Evolutionary conservation across 1,284 basidiomycete species (phyloP), one percentile per base, ranked within the genome.

Genomic region (Phenoliferia sp.): DNA sequence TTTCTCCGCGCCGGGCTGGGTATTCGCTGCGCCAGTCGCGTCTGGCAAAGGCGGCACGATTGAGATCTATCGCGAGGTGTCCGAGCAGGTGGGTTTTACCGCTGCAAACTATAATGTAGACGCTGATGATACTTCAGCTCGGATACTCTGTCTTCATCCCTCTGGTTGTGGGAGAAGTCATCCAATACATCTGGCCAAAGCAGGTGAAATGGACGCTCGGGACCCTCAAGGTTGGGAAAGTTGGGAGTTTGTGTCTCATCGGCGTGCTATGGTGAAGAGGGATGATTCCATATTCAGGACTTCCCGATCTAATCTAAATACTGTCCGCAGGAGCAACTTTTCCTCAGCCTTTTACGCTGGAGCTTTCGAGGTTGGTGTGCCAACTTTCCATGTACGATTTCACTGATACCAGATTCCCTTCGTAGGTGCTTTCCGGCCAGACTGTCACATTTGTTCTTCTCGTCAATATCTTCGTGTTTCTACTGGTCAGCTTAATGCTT

Each of bases 261-360:
- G 69, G 73, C 12, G 74, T 78, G 33, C 75, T 79, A 52, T 79
- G 77, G 78, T 57, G 28, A 55, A 28, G 17, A 16, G 54, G n/a
- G 15, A 55, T 22, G 39, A 44, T 44, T 22, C 22, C 39, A 44
- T 44, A 44, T 44, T 44, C 39, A 44, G 39, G 39, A 44, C 39
- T 12, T 44, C 22, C 2, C 54, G 19, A 29, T 16, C 54, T 31
- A n/a, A 26, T 3, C 17, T 31, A 16, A 7, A 56, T 7, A 31
- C 22, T 26, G 39, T 3, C 31, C 52, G 7, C 28, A 56, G 54
- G 54, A 72, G 74, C 0, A 76, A 75, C 5, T 79, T 79, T 67
- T 77, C 74, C 33, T 76, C 72, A 17, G 77, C 78, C 0, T 79
- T 79, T 66, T 72, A 76, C 63, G 74, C 74, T 0, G 68, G 72